phyloP scores from a whole-genome alignment of 2,329 filamentous ascomycete genomes.

The Mycosphaerella arachidis region DNA sequence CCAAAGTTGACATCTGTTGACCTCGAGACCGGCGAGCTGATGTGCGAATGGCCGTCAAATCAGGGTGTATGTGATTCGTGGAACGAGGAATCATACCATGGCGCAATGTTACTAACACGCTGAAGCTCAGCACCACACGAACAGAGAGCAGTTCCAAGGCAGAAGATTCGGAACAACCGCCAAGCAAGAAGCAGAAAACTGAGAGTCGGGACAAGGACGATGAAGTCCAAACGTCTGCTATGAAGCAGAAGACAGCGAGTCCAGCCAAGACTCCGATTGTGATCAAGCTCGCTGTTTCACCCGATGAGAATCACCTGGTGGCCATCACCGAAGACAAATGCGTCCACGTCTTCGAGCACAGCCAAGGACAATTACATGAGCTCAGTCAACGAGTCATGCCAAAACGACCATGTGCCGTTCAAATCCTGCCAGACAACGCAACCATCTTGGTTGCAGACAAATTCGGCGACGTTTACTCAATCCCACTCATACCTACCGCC shows the following conservation, averaged over 20 bases:
- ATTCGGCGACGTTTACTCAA: slow-evolving; percentile 89
- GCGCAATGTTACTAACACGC: not conserved
- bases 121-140: not conserved
- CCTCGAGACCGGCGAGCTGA: slow-evolving; percentile 52
- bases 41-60: slow-evolving; percentile 57
- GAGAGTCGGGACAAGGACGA: not conserved
- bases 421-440: slow-evolving; percentile 62
- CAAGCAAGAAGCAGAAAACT: not conserved
- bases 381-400: slow-evolving; percentile 79
- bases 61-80: not conserved
- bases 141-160: not conserved
- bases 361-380: slow-evolving; percentile 58
- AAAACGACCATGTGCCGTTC: slow-evolving; percentile 77
- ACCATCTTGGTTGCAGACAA: slow-evolving; percentile 86
- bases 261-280: slow-evolving; percentile 53
- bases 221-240: not conserved
- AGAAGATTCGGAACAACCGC: not conserved
- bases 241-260: slow-evolving; percentile 29
- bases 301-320: slow-evolving; percentile 63
- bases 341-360: slow-evolving; percentile 73
- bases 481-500: slow-evolving; percentile 62
- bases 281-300: slow-evolving; percentile 61
- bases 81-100: not conserved
- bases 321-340: slow-evolving; percentile 88
- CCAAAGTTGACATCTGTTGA: slow-evolving; percentile 65